Evolutionary conservation across 768 basidiomycete genomes (phyloP).

Genomic region (Daedaleopsis sinensis): DNA sequence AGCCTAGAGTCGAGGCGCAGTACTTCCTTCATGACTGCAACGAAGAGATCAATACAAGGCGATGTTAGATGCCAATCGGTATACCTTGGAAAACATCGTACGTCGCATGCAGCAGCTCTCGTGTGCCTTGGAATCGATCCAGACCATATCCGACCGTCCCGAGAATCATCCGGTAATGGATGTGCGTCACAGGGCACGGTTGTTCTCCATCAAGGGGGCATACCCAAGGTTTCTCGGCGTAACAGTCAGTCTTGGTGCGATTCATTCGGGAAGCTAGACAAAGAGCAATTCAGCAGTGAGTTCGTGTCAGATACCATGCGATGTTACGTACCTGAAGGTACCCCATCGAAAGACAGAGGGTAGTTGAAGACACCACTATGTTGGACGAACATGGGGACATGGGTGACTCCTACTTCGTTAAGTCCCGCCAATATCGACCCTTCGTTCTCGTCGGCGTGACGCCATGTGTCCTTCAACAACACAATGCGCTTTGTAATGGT

Average conservation of each 20-base stretch:
- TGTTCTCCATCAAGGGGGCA: neutral
- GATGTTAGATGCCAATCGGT: no score
- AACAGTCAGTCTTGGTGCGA: neutral
- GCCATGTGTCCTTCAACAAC: conserved; percentile 18
- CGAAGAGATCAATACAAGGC: neutral
- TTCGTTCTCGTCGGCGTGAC: neutral
- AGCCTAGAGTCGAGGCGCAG: neutral
- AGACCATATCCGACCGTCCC: conserved; percentile 8
- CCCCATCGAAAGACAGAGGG: no score
- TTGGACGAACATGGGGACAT: neutral
- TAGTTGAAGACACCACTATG: neutral
- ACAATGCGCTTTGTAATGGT: neutral
- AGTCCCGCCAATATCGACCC: neutral
- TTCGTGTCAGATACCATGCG: neutral
- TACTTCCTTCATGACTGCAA: neutral
- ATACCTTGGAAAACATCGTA: neutral
- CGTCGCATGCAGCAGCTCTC: conserved; percentile 5
- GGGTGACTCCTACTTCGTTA: neutral
- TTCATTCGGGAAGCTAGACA: no score
- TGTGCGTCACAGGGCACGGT: neutral
- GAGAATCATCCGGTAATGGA: conserved; percentile 12
- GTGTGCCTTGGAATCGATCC: conserved; percentile 3
- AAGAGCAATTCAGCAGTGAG: neutral
- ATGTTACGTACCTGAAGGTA: neutral
- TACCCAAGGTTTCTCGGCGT: neutral